A percentile compares a stretch with the other conserved stretches of the same genome.
Evolutionary conservation across 164 flowering plant species (phyloP).

Genomic region (Tetracentron sinense): DNA sequence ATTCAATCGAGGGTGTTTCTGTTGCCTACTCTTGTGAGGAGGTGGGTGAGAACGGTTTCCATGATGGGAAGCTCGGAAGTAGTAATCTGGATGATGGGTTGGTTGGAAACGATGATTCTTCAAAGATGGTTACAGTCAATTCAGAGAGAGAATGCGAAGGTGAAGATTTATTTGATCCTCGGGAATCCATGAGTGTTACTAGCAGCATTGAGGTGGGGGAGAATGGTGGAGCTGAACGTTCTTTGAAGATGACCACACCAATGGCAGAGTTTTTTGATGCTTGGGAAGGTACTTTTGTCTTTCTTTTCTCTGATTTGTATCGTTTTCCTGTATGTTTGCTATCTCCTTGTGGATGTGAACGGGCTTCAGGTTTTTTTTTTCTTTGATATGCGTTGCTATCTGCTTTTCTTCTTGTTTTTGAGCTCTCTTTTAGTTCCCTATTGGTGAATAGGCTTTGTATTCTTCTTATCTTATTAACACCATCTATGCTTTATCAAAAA

Average conservation of each 20-base stretch:
- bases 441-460: too few relatives aligned
- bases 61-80: constrained; percentile 14
- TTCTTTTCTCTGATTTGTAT: not conserved
- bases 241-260: constrained; percentile 33
- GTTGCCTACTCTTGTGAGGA: constrained; percentile 22
- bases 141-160: constrained; percentile 32
- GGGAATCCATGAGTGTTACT: constrained; percentile 51
- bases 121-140: constrained; percentile 14
- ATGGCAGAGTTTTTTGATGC: constrained; percentile 80
- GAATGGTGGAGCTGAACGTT: constrained; percentile 34
- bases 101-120: constrained; percentile 10
- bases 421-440: too few relatives aligned
- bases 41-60: constrained; percentile 22
- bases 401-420: too few relatives aligned
- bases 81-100: constrained; percentile 10
- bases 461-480: too few relatives aligned
- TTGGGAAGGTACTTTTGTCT: constrained; percentile 64
- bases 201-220: constrained; percentile 56
- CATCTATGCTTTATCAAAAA: too few relatives aligned
- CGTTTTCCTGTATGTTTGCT: not conserved
- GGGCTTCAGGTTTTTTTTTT: too few relatives aligned
- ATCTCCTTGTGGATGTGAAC: too few relatives aligned
- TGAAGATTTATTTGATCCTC: constrained; percentile 68
- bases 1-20: constrained; percentile 14
- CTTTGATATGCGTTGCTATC: too few relatives aligned